Evolutionary conservation across 2,329 filamentous ascomycete genomes (phyloP), one percentile per base, ranked within the genome.

Genomic region (Diaporthe sp.): DNA sequence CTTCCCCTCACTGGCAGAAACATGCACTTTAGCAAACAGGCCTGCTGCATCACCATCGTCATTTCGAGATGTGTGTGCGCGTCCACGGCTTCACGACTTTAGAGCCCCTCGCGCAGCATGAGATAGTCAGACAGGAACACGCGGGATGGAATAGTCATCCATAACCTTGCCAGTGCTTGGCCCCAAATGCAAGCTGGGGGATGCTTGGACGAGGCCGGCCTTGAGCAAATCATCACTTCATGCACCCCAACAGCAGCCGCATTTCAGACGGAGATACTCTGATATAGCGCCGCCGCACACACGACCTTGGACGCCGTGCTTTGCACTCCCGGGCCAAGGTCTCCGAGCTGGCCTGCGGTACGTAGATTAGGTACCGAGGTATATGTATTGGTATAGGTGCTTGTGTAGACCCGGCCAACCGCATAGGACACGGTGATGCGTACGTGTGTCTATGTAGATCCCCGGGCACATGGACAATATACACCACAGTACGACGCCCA

Each of bases 201-300:
- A 53, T 68, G 63, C 63, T 68, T 68, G 63, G 47, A 68, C 63
- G 32, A 68, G 47, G 32, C 70, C 56, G 42, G 25, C 69, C 72
- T 71, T 56, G 39, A 50, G 72, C 58, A 71, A 66, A 74, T 71
- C 72, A 66, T 66, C 27, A 66, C 70, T 75, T 75, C 19, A 75
- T 75, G 73, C 73, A 56, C 32, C 59, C 35, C 35, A 51, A 72
- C 56, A 56, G 12, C 70, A n/a, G 5, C 70, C 61, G 58, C 70
- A 50, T 50, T 55, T 55, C 61, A 68, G 47, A 68, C 47, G 32
- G 63, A 53, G 47, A 68, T 68, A 32, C 63, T 53, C 32, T 66
- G 63, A 66, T 66, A 66, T 66, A 66, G 44, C 63, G 44, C 63
- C 32, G 63, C 63, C 22, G 63, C 63, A 37, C 63, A 32, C 42